Conservation (phyloP, 257 asterid species). For the Phtheirospermum japonicum region DNA sequence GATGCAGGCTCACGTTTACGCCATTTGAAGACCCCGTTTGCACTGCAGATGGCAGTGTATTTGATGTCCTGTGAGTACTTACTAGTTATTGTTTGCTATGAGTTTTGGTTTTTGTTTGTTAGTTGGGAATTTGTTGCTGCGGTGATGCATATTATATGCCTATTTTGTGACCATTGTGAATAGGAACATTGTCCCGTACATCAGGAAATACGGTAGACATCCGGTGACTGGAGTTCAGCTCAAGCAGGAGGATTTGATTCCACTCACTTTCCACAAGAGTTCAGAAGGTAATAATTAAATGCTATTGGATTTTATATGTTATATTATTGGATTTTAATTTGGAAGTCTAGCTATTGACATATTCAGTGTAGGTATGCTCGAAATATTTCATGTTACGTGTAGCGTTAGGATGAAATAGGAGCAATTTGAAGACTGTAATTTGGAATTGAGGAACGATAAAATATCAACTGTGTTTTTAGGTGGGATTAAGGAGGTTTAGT, state of each 20-base stretch:
- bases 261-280: slow-evolving; percentile 84
- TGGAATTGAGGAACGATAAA: not conserved
- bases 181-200: slow-evolving; percentile 80
- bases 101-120: slow-evolving; percentile 3
- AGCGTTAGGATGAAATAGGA: not conserved
- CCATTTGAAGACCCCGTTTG: slow-evolving; percentile 91
- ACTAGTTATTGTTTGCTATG: not conserved
- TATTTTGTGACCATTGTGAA: slow-evolving; percentile 6
- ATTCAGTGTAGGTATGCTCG: no score
- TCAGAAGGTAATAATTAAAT: slow-evolving; percentile 60
- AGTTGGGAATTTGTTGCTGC: slow-evolving; percentile 1
- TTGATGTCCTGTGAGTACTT: slow-evolving; percentile 73
- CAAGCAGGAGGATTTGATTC: slow-evolving; percentile 71
- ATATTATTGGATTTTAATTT: no score
- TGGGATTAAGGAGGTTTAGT: no score
- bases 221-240: slow-evolving; percentile 89
- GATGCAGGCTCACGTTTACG: slow-evolving; percentile 87
- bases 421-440: not conserved
- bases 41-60: slow-evolving; percentile 87
- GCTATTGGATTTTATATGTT: not conserved
- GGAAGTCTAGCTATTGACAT: no score
- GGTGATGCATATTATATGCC: slow-evolving; percentile 19
- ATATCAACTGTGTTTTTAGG: slow-evolving; percentile 5
- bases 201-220: slow-evolving; percentile 84
- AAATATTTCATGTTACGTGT: no score